Conservation (phyloP, 208 protist species). For the Crithidia acanthocephali region DNA sequence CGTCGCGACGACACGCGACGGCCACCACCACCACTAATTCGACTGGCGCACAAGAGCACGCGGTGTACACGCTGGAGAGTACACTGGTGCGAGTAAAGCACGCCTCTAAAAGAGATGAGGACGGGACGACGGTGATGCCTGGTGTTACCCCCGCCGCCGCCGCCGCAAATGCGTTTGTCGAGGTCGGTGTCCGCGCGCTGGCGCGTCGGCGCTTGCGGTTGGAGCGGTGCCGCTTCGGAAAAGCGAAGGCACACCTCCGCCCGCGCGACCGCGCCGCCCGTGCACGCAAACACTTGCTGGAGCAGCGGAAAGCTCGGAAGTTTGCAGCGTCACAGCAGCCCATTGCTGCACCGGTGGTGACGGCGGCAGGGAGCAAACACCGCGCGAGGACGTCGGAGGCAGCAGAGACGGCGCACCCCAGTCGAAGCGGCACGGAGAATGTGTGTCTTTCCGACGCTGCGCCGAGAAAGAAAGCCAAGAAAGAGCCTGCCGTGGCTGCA, state of each 20-base stretch:
- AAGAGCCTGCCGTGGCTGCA: neutral
- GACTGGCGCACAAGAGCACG: no score
- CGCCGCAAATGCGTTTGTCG: constrained; percentile 26
- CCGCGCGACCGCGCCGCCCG: constrained; percentile 4
- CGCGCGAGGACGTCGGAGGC: no score
- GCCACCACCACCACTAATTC: no score
- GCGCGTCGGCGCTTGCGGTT: neutral
- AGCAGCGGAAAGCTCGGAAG: neutral
- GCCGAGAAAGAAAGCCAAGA: neutral
- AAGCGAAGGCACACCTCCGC: constrained; percentile 2
- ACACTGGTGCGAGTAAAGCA: constrained; percentile 6
- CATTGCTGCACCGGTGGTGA: neutral
- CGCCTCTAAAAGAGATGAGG: no score
- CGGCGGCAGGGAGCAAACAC: neutral
- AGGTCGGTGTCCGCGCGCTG: constrained; percentile 19
- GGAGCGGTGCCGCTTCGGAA: constrained; percentile 24
- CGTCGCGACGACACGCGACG: constrained; percentile 4
- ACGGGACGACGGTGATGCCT: neutral
- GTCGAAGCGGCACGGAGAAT: neutral
- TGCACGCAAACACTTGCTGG: neutral
- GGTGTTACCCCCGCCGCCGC: no score
- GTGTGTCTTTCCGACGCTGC: neutral
- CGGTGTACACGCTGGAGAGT: constrained; percentile 16
- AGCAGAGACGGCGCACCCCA: neutral
- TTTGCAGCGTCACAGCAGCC: neutral